A percentile compares a stretch with the other conserved stretches of the same genome.
phyloP scores from a whole-genome alignment of 495 filamentous ascomycete species.

The Aspergillus bertholletiae region DNA sequence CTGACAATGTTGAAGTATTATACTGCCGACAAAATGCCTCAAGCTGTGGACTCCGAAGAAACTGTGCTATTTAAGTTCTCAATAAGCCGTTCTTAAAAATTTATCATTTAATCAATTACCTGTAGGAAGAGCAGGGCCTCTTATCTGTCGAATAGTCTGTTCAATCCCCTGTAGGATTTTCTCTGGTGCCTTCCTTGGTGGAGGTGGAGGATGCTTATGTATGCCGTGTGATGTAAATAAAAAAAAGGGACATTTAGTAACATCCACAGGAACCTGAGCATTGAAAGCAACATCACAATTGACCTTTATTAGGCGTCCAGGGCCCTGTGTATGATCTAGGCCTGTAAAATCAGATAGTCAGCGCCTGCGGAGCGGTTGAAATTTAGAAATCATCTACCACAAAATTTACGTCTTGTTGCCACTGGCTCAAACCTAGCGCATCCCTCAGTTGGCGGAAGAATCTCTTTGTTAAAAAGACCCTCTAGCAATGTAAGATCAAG shows the following conservation, averaged over 20 bases:
- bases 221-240: slow-evolving; percentile 9
- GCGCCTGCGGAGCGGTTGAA: too few relatives aligned
- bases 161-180: slow-evolving; percentile 1
- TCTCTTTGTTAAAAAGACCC: background rate
- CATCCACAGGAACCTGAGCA: slow-evolving; percentile 6
- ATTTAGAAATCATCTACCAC: slow-evolving; percentile 1
- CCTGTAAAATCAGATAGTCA: background rate
- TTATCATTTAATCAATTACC: slow-evolving; percentile 10
- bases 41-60: slow-evolving; percentile 9
- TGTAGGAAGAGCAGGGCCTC: background rate
- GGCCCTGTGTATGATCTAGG: slow-evolving; percentile 1
- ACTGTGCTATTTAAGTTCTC: slow-evolving; percentile 4
- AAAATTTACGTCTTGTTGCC: background rate
- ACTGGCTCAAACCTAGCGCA: slow-evolving; percentile 1
- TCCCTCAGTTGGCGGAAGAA: background rate
- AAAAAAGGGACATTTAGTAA: slow-evolving; percentile 5
- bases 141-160: background rate
- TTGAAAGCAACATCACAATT: slow-evolving; percentile 8
- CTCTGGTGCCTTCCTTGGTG: slow-evolving; percentile 5
- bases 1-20: slow-evolving; percentile 3
- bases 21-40: slow-evolving; percentile 7
- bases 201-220: too few relatives aligned
- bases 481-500: slow-evolving; percentile 4
- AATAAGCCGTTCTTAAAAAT: background rate
- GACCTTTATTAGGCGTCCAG: too few relatives aligned